Conservation (phyloP, 2,329 filamentous ascomycete species). For the Aspergillus quadricinctus region DNA sequence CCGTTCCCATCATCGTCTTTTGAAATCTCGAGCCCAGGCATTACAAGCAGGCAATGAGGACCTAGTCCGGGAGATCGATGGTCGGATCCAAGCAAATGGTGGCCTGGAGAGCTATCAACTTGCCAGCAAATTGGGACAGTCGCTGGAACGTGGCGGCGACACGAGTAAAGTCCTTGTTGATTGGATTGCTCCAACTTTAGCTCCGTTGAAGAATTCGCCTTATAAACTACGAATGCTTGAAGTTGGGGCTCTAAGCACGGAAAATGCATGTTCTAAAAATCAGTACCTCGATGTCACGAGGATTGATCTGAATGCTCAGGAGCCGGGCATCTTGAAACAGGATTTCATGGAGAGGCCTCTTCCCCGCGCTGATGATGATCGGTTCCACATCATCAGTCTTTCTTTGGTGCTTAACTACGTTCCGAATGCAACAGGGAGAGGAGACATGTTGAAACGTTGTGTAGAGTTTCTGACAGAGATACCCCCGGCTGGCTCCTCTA, state of each 20-base stretch:
- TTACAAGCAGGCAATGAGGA: slow-evolving; percentile 42
- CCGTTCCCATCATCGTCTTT: slow-evolving; percentile 55
- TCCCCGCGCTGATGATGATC: slow-evolving; percentile 55
- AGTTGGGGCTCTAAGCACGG: slow-evolving; percentile 78
- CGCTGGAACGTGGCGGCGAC: slow-evolving; percentile 58
- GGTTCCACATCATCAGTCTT: slow-evolving; percentile 85
- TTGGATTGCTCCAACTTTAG: slow-evolving; percentile 47
- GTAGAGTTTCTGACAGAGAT: slow-evolving; percentile 59
- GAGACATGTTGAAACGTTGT: slow-evolving; percentile 79
- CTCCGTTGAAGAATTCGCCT: slow-evolving; percentile 15
- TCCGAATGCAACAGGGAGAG: slow-evolving; percentile 67
- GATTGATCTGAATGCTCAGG: slow-evolving; percentile 88
- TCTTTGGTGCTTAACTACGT: slow-evolving; percentile 95
- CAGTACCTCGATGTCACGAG: slow-evolving; percentile 67
- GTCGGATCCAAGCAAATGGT: slow-evolving; percentile 52
- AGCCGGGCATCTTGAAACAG: slow-evolving; percentile 70
- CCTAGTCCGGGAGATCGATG: slow-evolving; percentile 41
- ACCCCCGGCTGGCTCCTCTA: slow-evolving; percentile 14
- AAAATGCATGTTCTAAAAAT: slow-evolving; percentile 77
- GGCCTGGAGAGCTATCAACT: slow-evolving; percentile 58
- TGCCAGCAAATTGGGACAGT: slow-evolving; percentile 60
- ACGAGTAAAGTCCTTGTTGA: slow-evolving; percentile 56
- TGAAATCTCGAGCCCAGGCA: slow-evolving; percentile 54
- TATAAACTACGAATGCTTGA: slow-evolving; percentile 67
- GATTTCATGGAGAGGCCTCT: slow-evolving; percentile 90